Conservation (phyloP, 768 basidiomycete species). For the Boletus vinaceobasis region DNA sequence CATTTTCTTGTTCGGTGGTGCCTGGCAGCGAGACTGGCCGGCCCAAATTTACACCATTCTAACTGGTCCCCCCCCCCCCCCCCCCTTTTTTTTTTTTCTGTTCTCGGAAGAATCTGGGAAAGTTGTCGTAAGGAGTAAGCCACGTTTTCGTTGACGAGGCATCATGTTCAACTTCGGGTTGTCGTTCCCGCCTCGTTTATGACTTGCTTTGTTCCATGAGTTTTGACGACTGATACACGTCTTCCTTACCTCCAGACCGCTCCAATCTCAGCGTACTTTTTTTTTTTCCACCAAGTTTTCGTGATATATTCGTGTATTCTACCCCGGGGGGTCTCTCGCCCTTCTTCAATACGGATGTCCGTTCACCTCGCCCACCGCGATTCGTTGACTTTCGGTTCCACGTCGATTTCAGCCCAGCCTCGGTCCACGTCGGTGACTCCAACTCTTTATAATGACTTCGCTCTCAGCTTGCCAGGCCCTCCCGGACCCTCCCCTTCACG, state of each 20-base stretch:
- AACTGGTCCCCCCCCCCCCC: too few relatives aligned
- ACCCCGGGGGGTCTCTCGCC: background rate
- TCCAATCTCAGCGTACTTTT: constrained; percentile 1
- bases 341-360: constrained; percentile 20
- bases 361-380: constrained; percentile 16
- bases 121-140: constrained; percentile 25
- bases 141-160: constrained; percentile 26
- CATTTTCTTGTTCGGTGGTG: too few relatives aligned
- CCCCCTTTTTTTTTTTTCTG: background rate
- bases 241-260: constrained; percentile 9
- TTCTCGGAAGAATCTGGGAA: constrained; percentile 6
- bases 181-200: constrained; percentile 23
- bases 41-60: too few relatives aligned
- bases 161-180: constrained; percentile 23
- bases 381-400: constrained; percentile 16
- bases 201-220: constrained; percentile 30
- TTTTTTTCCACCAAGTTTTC: constrained; percentile 6
- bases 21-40: too few relatives aligned
- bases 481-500: constrained; percentile 8
- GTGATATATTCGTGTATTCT: constrained; percentile 19
- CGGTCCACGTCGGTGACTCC: constrained; percentile 12
- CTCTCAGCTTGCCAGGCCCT: background rate
- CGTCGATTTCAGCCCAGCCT: constrained; percentile 11
- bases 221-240: constrained; percentile 28
- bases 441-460: constrained; percentile 22